phyloP scores from a whole-genome alignment of 805 yeast genomes.

The Blastobotrys robertii region DNA sequence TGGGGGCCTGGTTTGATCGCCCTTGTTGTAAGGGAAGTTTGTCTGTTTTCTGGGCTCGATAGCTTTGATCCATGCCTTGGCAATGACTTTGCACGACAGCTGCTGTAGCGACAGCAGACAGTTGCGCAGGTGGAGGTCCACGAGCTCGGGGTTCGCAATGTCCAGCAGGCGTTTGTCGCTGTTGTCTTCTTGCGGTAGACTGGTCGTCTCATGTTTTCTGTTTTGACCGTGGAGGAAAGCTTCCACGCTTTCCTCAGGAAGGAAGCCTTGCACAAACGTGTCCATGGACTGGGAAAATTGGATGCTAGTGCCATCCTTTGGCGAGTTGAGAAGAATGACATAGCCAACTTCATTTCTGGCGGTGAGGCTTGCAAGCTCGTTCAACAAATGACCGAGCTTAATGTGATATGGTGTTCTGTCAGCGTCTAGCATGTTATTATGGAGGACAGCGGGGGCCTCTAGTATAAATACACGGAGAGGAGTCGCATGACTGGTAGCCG shows the following conservation, averaged over 20 bases:
- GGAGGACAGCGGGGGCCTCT: too few species aligned
- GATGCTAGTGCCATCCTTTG: constrained; percentile 1
- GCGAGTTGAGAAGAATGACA: too few species aligned
- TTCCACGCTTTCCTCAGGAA: constrained; percentile 4
- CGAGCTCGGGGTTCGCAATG: not conserved
- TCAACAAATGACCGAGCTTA: too few species aligned
- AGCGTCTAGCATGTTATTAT: too few species aligned
- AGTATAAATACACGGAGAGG: too few species aligned
- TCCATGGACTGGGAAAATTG: constrained; percentile 6
- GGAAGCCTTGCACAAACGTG: constrained; percentile 6
- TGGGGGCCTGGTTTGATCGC: constrained; percentile 40
- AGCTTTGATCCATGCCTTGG: constrained; percentile 57
- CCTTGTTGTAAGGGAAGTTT: constrained; percentile 48
- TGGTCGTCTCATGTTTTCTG: too few species aligned
- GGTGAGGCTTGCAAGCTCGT: too few species aligned
- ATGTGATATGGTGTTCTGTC: too few species aligned
- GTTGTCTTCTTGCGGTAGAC: too few species aligned
- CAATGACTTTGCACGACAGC: constrained; percentile 47
- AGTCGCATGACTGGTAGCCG: too few species aligned
- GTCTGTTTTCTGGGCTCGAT: constrained; percentile 63
- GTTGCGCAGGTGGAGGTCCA: not conserved
- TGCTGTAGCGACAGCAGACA: constrained; percentile 33
- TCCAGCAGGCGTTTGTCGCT: too few species aligned
- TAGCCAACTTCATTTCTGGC: too few species aligned
- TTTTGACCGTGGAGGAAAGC: not conserved